These are phyloP conservation scores for Straminergon stramineum DNA, from an alignment of 225 moss, liverwort and hornwort genomes.

Conservation along the genomic window DNA sequence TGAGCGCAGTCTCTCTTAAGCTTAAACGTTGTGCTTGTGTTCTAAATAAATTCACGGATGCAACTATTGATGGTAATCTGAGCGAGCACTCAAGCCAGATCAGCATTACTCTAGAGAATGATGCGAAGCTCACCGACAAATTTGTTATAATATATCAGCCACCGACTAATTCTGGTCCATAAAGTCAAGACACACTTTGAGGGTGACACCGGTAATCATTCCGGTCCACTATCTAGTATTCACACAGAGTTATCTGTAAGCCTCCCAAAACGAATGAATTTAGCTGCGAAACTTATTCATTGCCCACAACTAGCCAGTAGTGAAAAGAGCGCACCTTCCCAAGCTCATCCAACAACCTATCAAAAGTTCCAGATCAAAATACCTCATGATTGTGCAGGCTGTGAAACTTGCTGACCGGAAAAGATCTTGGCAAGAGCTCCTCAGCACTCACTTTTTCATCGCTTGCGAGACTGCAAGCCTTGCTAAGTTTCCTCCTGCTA, in stretches of 20 bases:
- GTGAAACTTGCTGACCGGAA: slow-evolving; percentile 17
- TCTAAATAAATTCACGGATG: background rate
- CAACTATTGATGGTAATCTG: background rate
- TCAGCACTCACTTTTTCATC: slow-evolving; percentile 18
- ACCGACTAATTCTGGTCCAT: slow-evolving; percentile 6
- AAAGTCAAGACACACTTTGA: slow-evolving; percentile 1
- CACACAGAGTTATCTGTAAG: background rate
- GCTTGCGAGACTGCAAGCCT: slow-evolving; percentile 19
- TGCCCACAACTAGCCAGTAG: background rate
- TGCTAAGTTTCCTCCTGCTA: slow-evolving; percentile 47
- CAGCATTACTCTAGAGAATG: background rate
- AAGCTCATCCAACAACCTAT: background rate
- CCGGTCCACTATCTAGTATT: slow-evolving; percentile 12
- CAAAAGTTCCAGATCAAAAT: background rate
- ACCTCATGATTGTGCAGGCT: slow-evolving; percentile 20
- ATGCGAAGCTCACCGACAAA: slow-evolving; percentile 9
- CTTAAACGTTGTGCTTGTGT: background rate
- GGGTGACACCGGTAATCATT: slow-evolving; percentile 9
- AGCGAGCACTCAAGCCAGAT: background rate
- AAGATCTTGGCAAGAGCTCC: slow-evolving; percentile 25
- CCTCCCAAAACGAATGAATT: background rate
- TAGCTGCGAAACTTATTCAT: background rate
- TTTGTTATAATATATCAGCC: background rate
- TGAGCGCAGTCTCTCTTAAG: background rate
- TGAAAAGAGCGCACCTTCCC: background rate